Evolutionary conservation across 352 stramenopile species (phyloP), one percentile per base, ranked within the genome.

Genomic region (Phytophthora ramorum): DNA sequence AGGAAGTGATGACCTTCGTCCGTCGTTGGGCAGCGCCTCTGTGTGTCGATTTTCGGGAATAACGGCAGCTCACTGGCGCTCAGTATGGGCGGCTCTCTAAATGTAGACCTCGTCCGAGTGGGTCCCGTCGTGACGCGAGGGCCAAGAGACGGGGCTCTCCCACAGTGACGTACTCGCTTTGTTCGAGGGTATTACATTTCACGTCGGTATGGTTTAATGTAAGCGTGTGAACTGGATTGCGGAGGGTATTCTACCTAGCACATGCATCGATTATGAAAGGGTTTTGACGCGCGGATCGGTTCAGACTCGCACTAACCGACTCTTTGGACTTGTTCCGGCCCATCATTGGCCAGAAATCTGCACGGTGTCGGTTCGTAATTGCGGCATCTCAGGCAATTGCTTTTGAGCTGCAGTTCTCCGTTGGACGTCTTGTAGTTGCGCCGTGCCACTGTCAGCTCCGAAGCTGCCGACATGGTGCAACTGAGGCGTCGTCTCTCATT

Each of bases 1-100:
- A 67, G 63, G 63, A 66, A 63, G 54, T 62, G 61, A 71, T 75
- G 62, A 49, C 66, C 63, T 63, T 75, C 61, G 61, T 69, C 52
- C 20, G 41, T 73, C 59, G 65, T 68, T 40, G 57, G 34, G 46
- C 53, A 51, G 46, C 66, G 61, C 60, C 59, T 61, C 38, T 69
- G 59, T 37, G 35, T 60, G 60, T 54, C 24, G 49, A 75, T 60
- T 52, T 75, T 75, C 54, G 10, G 34, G 56, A 75, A 75, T 57
- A 71, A 57, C 49, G 45, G 66, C 49, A 63, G 48, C n/a, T 73
- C 16, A 69, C 58, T 69, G 50, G 32, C 37, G 53, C 34, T 71
- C 57, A 71, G 61, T 75, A 75, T 67, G 54, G 34, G 6, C 5
- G 0, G 6, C 38, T n/a, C 40, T 66, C 66, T 59, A 71, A 57